Evolutionary conservation across 1,284 basidiomycete species (phyloP).

Genomic region (Microbotryum silenes-acaulis): DNA sequence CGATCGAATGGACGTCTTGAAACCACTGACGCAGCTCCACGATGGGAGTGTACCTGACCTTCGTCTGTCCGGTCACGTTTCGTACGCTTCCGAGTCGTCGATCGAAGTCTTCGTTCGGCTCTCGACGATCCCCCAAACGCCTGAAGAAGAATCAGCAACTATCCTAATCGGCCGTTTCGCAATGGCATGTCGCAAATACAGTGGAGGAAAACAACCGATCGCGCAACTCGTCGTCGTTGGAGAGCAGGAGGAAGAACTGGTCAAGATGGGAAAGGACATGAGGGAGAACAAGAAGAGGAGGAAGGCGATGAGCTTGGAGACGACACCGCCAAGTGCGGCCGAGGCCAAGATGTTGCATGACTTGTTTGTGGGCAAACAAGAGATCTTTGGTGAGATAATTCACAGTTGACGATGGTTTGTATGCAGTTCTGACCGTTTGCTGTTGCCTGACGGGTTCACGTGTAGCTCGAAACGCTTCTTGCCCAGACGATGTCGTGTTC

Average conservation of each 20-base stretch:
- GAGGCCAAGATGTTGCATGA: slow-evolving; percentile 39
- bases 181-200: slow-evolving; percentile 38
- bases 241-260: slow-evolving; percentile 36
- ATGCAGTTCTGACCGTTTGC: no score
- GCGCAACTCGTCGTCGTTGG: slow-evolving; percentile 35
- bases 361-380: slow-evolving; percentile 32
- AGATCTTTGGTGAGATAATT: slow-evolving; percentile 1
- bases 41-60: slow-evolving; percentile 32
- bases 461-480: slow-evolving; percentile 20
- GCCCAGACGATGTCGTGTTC: slow-evolving; percentile 29
- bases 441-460: no score
- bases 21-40: slow-evolving; percentile 33
- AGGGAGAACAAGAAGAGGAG: slow-evolving; percentile 24
- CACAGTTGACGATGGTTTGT: background rate
- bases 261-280: slow-evolving; percentile 37
- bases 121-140: slow-evolving; percentile 35
- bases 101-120: slow-evolving; percentile 42
- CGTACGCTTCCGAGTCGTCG: slow-evolving; percentile 35
- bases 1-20: slow-evolving; percentile 37
- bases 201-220: slow-evolving; percentile 35
- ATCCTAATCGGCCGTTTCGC: slow-evolving; percentile 42
- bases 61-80: slow-evolving; percentile 33
- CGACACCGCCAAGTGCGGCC: slow-evolving; percentile 37
- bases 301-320: slow-evolving; percentile 16
- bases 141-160: slow-evolving; percentile 27